Base-by-base conservation (phyloP, 2,329 filamentous ascomycete genomes). In the Orbilia brochopaga region DNA sequence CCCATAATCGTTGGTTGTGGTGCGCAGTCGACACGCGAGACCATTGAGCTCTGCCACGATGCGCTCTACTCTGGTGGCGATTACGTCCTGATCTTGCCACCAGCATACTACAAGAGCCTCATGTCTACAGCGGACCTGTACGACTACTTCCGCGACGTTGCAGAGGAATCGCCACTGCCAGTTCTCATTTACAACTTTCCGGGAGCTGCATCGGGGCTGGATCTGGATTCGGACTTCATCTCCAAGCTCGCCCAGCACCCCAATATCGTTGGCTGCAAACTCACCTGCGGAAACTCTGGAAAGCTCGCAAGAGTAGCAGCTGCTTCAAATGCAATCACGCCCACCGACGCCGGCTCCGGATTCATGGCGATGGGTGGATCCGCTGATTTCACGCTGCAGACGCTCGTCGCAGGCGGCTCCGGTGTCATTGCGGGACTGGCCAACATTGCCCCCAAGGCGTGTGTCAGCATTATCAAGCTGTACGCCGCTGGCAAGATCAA, bases 151-250 rank as follows among this genome's bases (percentile, higher is more conserved):
- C 85, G 83, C 62, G 84, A 85, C 63, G 90, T 96, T 3, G 91
- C 91, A 53, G 89, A 93, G 79, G 83, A 80, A 42, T 90, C 87
- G 56, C 88, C 90, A 3, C 81, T 94, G 7, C 90, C 90, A n/a
- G 79, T 96, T 61, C 85, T 95, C 74, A 82, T 96, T 53, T 96
- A 96, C 85, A 96, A 95, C 83, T 96, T 94, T 82, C 91, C 91
- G 0, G 91, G 90, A 57, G 91, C 90, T 55, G 91, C 94, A 4
- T 85, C 90, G 4, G 91, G 91, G 56, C 89, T 95, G 77, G 91
- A 96, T 79, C 89, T 96, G 86, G 90, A 94, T 83, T 92, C 89
- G 67, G 91, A 96, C 79, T 84, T 93, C 69, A 85, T 96, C 77
- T 91, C 94, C 81, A 85, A 85, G 78, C 85, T 96, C 40, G 89